Conservation (phyloP, 805 yeast species). For the Schizosaccharomyces japonicus region DNA sequence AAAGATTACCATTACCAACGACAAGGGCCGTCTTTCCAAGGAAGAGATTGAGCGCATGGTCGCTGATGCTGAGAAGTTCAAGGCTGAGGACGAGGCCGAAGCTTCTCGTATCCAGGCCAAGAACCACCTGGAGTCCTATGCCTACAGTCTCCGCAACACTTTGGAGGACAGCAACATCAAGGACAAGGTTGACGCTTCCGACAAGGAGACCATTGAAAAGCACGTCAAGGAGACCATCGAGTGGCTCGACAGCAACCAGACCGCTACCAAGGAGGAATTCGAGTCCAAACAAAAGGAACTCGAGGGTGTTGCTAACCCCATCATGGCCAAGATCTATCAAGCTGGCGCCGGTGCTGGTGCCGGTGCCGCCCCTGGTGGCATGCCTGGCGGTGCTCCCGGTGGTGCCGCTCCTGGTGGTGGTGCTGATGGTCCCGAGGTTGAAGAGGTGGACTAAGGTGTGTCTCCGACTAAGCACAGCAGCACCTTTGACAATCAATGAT, state of each 20-base stretch:
- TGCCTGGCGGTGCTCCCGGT: constrained; percentile 25
- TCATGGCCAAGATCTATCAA: constrained; percentile 90
- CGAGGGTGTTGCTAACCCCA: constrained; percentile 86
- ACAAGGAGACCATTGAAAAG: constrained; percentile 42
- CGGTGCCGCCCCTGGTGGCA: constrained; percentile 42
- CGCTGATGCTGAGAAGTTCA: constrained; percentile 88
- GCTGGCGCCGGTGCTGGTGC: constrained; percentile 49
- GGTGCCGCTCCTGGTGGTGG: constrained; percentile 18
- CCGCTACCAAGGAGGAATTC: constrained; percentile 81
- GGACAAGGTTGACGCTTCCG: constrained; percentile 49
- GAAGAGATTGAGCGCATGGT: constrained; percentile 97
- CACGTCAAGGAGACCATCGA: constrained; percentile 66
- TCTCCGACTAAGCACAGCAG: too few species aligned
- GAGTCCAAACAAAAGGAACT: constrained; percentile 85
- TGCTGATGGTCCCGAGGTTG: constrained; percentile 46
- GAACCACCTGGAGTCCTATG: constrained; percentile 87
- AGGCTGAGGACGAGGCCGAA: constrained; percentile 90
- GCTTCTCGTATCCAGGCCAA: constrained; percentile 77
- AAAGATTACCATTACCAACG: constrained; percentile 94
- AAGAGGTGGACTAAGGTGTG: constrained; percentile 56
- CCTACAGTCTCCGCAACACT: constrained; percentile 76
- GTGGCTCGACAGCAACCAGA: constrained; percentile 84
- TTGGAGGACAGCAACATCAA: constrained; percentile 50
- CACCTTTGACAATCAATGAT: too few species aligned
- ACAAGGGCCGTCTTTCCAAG: constrained; percentile 92